Evolutionary conservation across 2,329 filamentous ascomycete species (phyloP), one percentile per base, ranked within the genome.

Genomic region (Seiridium unicorne): DNA sequence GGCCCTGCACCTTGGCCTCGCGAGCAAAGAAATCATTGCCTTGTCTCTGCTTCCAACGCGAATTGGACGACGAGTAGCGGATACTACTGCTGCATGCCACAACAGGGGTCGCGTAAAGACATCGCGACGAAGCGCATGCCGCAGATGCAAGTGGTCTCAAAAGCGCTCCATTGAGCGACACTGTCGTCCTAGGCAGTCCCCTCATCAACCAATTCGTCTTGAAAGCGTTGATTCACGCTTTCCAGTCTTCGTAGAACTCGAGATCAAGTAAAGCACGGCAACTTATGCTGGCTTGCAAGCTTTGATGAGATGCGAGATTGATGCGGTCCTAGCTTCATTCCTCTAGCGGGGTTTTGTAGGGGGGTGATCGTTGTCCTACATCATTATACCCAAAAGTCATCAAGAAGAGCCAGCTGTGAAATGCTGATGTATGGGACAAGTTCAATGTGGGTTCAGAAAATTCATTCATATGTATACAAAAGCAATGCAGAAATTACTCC

Each of bases 11-110:
- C 69, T 87, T 90, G 51, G 95, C 93, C 67, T 90, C 86, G 59
- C 85, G 85, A 0, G 89, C 85, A 72, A 87, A 96, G 18, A 76
- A 76, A 76, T 99, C 95, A 46, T 76, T 83, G 44, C 79, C 79
- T 71, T 97, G 93, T 26, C 95, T 89, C 57, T 84, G 82, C 73
- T 92, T 92, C 95, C 95, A 99, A 74, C 87, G 81, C 55, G 76
- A 77, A 51, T 85, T 90, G 1, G 89, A 92, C 2, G 91, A 93
- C 0, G 82, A 75, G 60, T 65, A 71, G 40, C 71, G 68, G 51
- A 13, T 8, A 18, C 10, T 36, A 34, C 34, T n/a, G 11, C 5
- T 38, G 13, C 49, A 53, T 34, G 34, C 10, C 13, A 35, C 34
- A n/a, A 53, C 49, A 35, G 49, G 4, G 5, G 32, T 8, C 7